These are phyloP conservation scores for Phialocephala subalpina DNA, from an alignment of 2,329 filamentous ascomycete species.

Conservation along the genomic window DNA sequence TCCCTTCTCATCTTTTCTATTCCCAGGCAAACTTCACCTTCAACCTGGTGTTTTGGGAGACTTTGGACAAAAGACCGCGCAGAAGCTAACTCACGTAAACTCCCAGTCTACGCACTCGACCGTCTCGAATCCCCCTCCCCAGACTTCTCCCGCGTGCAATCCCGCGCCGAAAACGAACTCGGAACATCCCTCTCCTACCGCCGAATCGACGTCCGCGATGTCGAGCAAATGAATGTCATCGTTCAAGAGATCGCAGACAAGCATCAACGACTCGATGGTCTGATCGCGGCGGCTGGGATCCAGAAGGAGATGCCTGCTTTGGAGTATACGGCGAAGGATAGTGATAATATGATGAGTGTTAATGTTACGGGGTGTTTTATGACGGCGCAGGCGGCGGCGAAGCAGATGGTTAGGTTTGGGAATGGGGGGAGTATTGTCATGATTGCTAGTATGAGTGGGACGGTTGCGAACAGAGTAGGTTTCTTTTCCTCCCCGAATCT, in stretches of 20 bases:
- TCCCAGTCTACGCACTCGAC: conserved; percentile 41
- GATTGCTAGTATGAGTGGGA: conserved; percentile 76
- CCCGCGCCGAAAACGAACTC: conserved; percentile 48
- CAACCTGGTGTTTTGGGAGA: too few relatives aligned
- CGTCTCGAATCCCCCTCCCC: conserved; percentile 52
- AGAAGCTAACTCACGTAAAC: conserved; percentile 2
- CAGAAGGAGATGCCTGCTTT: conserved; percentile 86
- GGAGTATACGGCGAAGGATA: conserved; percentile 79
- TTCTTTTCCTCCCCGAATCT: neutral
- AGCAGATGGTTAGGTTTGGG: conserved; percentile 71
- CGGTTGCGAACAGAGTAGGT: conserved; percentile 71
- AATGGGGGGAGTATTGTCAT: conserved; percentile 68
- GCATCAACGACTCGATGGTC: conserved; percentile 78
- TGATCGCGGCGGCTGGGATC: conserved; percentile 75
- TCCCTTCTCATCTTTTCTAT: neutral
- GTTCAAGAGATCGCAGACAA: conserved; percentile 73
- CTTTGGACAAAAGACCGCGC: neutral
- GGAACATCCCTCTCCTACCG: conserved; percentile 73
- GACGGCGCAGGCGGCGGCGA: conserved; percentile 88
- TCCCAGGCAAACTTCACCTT: neutral
- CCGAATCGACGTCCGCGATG: conserved; percentile 81
- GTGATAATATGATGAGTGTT: conserved; percentile 81
- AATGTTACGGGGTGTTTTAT: conserved; percentile 88
- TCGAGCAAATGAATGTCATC: conserved; percentile 69
- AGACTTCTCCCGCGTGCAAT: conserved; percentile 67